Evolutionary conservation across 371 early-diverging fungal species (phyloP), one percentile per base, ranked within the genome.

Genomic region (Actinomortierella ambigua): DNA sequence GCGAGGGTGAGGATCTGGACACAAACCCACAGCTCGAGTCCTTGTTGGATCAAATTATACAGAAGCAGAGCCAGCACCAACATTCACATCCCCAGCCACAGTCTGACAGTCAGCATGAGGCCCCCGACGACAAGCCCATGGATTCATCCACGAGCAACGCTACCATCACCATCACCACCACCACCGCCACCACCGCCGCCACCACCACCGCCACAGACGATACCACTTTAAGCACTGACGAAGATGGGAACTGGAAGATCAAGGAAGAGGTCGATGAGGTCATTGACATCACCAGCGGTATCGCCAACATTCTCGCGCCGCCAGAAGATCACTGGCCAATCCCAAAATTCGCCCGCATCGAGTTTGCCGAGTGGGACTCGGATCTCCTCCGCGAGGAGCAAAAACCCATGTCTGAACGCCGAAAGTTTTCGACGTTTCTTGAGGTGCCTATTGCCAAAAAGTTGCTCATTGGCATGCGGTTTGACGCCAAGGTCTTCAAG

Each of bases 381-480:
- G 56, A 56, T 24, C 39, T 54, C 3, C 47, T 46, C 22, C 39
- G 48, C 17, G 66, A 56, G 34, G 54, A 43, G 50, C 66, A 65
- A 20, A 28, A 29, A 2, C 71, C 65, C 0, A 0, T 53, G 13
- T 55, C 50, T 11, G 17, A 52, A 18, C 58, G 66, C 13, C 66
- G 59, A n/a, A 43, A 65, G 52, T 14, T 71, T 15, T 50, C 59
- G 15, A 49, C 55, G 17, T 71, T 59, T 52, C 62, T 71, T 50
- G 60, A 65, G 20, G 41, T 43, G 18, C 15, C 54, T 7, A 53
- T 55, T 8, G 56, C 73, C 0, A 59, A 43, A n/a, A 62, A 50
- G 42, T 29, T 71, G 52, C 26, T 71, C 44, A 48, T n/a, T n/a
- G 63, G 67, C 0, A 71, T 71, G 73, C 28, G 62, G 18, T 43